Base-by-base conservation (phyloP, 2,329 filamentous ascomycete genomes). In the Fusarium buxicola region DNA sequence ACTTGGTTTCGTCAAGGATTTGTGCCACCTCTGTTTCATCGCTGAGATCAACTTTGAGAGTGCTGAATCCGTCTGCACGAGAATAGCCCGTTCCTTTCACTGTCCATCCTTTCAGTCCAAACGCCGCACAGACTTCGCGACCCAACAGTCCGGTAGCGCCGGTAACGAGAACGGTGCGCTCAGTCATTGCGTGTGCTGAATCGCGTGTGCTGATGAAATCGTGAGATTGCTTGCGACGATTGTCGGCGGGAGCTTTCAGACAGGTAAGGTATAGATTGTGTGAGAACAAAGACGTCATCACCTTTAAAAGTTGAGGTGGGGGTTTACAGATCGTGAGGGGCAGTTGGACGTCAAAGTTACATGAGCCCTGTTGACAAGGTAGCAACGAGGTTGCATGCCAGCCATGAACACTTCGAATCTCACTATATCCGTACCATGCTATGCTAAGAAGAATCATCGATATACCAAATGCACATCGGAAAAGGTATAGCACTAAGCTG, bases 91-190 rank as follows among this genome's bases (percentile, higher is more conserved):
- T 90, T 43, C 91, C 91, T 64, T 88, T 87, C 55, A 88, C 86
- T n/a, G 80, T 79, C 86, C 92, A 96, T 32, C 66, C 66, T 16
- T 66, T 66, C 54, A 83, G 77, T 50, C 88, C 80, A 74, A 97
- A 96, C 11, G 85, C 86, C 60, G 84, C 86, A 51, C 89, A 81
- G 10, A 96, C 90, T 75, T 95, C 88, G 38, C 92, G 86, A 44
- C 94, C 93, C 2, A 97, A 84, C 10, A 96, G 83, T 51, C 93
- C 93, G 16, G 91, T 94, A 32, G 92, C 92, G 55, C 93, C 93
- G 7, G 93, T 97, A 52, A 97, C 80, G 24, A 97, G 82, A 9
- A 86, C 92, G 24, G 83, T 88, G 12, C 69, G 68, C 28, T 65
- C 57, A 44, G 58, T 5, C 63, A 65, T 65, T 40, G n/a, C 9